A percentile compares a stretch with the other conserved stretches of the same genome.
Conservation (phyloP, 2,329 filamentous ascomycete species). For the Periconia sp. region DNA sequence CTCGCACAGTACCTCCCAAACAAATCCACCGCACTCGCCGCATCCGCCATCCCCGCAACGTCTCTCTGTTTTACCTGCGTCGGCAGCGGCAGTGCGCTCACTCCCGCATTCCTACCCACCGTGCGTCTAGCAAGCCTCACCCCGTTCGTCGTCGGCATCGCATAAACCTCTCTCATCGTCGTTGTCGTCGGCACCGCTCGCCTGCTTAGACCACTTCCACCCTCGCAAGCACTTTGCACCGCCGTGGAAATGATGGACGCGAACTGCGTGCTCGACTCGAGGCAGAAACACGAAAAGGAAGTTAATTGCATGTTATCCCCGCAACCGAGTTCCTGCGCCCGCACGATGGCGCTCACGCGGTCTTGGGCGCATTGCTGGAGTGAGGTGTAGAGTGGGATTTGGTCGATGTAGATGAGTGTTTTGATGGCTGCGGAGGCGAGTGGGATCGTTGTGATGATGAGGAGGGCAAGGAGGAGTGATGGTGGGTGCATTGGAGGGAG, state of each 20-base stretch:
- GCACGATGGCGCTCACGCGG: constrained; percentile 19
- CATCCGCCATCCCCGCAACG: not conserved
- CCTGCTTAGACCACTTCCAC: too few species aligned
- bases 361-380: constrained; percentile 17
- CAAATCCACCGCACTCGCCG: constrained; percentile 7
- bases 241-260: constrained; percentile 12
- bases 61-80: not conserved
- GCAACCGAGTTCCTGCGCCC: constrained; percentile 20
- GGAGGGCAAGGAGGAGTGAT: constrained; percentile 1
- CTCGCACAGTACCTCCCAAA: constrained; percentile 15
- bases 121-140: not conserved
- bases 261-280: constrained; percentile 9
- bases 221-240: constrained; percentile 3
- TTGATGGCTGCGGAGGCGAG: constrained; percentile 8
- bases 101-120: not conserved
- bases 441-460: not conserved
- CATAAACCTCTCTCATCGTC: not conserved
- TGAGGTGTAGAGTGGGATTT: constrained; percentile 17
- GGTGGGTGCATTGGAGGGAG: not conserved
- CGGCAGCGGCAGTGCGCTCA: not conserved
- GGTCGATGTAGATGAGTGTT: constrained; percentile 22
- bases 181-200: not conserved
- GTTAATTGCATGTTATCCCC: constrained; percentile 20
- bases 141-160: too few species aligned
- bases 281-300: constrained; percentile 23